Base-by-base conservation (phyloP, 345 rosid species). In the Gossypium rotundifolium region DNA sequence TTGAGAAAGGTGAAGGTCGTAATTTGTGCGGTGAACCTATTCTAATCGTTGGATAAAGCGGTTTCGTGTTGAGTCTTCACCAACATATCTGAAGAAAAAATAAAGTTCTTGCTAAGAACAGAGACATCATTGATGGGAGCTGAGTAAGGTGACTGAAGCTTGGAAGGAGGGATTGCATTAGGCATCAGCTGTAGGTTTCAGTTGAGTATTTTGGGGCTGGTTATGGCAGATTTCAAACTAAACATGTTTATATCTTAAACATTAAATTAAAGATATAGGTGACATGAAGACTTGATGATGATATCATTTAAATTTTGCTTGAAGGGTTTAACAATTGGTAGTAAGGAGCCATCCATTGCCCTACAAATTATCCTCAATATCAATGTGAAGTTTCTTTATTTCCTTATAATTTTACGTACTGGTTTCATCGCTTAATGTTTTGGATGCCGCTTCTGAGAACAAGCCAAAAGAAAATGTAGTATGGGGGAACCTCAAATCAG, bases 401-500 rank as follows among this genome's bases (percentile, higher is more conserved):
- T 69, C 72, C 25, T 27, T 52, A 54, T 16, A 18, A 29, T 11
- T 66, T 70, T 23, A 29, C 6, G 2, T 2, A 33, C 12, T 70
- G 16, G 46, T 16, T n/a, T 29, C 23, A 40, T 18, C 18, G 23
- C 71, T 46, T 38, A 46, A 12, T 13, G 38, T 10, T 46, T 46
- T 46, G 71, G 54, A 48, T 46, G 54, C 11, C 55, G 48, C 4
- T 65, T 67, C 11, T 67, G 38, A 23, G 29, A 11, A 22, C 38
- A 46, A 67, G 55, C 55, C 11, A 44, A 44, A 66, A 58, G 2
- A 4, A 23, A 58, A 46, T 11, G 61, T 27, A 53, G 3, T 20
- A 13, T 46, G 11, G 51, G 76, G 76, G 70, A 44, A 54, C 18
- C 14, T 78, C 49, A 81, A 64, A 84, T 67, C 29, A 76, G 33